Evolutionary conservation across 805 yeast species (phyloP), one percentile per base, ranked within the genome.

Genomic region (Metschnikowia dekortorum): DNA sequence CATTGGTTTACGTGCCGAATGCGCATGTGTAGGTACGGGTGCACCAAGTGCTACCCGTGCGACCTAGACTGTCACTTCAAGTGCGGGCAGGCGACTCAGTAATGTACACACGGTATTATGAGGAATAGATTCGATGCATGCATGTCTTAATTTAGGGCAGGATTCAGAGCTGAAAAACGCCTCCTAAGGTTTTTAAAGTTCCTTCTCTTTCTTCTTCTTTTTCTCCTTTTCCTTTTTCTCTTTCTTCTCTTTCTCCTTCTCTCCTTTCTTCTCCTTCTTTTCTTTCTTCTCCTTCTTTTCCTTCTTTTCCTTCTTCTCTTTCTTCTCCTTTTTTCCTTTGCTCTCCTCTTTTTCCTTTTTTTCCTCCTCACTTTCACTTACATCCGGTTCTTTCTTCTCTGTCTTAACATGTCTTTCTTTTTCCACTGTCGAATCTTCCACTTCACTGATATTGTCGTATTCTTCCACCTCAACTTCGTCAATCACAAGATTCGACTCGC

Each of bases 391-490:
- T 48, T 47, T 53, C 56, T 63, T 61, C 39, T 58, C 57, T 54
- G 62, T 56, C 55, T 65, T 58, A 22, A 22, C 22, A 39, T 58
- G 59, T 51, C 62, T 58, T 60, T 62, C 57, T 5, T 63, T 62
- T 51, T 65, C 65, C 61, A 60, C 62, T 22, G 65, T 65, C 50
- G 61, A 57, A 53, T 53, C 58, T 39, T 56, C 51, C 52, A 54
- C 65, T 67, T 65, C 76, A 61, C 47, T 53, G 34, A 52, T 48
- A 49, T 50, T 57, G 30, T 58, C 60, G 39, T 57, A 61, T 14
- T 68, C 72, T 26, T 61, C 67, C 3, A 75, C 79, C 58, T 76
- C 76, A 9, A 75, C 75, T 46, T 71, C 70, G 41, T 75, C 78
- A 16, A 74, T 64, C 6, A 75, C 66, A 48, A 75, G 60, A 51